Evolutionary conservation across 306 rosid genomes (phyloP).

Genomic region (Coriaria nepalensis): DNA sequence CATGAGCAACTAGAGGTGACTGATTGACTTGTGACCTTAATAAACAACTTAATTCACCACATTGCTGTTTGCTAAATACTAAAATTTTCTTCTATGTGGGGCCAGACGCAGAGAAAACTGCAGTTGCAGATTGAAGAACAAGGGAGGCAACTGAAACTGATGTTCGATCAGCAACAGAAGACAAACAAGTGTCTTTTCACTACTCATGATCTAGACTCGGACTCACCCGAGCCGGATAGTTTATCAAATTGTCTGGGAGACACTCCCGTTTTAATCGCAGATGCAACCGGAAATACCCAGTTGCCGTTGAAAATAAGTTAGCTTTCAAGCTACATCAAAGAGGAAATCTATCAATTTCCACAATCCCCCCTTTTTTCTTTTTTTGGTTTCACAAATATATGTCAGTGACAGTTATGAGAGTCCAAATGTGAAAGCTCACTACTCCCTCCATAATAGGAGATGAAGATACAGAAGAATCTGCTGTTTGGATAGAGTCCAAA

Average conservation of each 20-base stretch:
- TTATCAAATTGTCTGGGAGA: conserved; percentile 12
- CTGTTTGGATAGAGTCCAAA: too few species aligned
- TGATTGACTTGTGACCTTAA: too few species aligned
- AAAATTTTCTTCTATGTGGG: background rate
- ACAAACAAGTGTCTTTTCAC: conserved; percentile 10
- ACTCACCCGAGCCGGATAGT: conserved; percentile 7
- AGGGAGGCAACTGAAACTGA: conserved; percentile 30
- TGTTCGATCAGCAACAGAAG: conserved; percentile 31
- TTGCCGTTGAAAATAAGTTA: conserved; percentile 22
- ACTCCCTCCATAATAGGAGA: too few species aligned
- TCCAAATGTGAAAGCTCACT: too few species aligned
- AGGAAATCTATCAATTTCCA: background rate
- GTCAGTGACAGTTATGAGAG: background rate
- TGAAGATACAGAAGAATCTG: too few species aligned
- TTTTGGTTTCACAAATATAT: background rate
- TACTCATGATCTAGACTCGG: conserved; percentile 1
- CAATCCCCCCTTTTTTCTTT: too few species aligned
- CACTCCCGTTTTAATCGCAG: conserved; percentile 5
- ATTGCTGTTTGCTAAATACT: too few species aligned
- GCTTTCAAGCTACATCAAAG: background rate
- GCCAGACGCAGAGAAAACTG: conserved; percentile 28
- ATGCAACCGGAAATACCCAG: conserved; percentile 10
- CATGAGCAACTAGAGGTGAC: conserved; percentile 86
- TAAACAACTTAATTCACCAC: too few species aligned
- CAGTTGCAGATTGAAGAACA: conserved; percentile 36